These are phyloP conservation scores for Vicia faba DNA, from an alignment of 306 rosid genomes.

Conservation along the genomic window DNA sequence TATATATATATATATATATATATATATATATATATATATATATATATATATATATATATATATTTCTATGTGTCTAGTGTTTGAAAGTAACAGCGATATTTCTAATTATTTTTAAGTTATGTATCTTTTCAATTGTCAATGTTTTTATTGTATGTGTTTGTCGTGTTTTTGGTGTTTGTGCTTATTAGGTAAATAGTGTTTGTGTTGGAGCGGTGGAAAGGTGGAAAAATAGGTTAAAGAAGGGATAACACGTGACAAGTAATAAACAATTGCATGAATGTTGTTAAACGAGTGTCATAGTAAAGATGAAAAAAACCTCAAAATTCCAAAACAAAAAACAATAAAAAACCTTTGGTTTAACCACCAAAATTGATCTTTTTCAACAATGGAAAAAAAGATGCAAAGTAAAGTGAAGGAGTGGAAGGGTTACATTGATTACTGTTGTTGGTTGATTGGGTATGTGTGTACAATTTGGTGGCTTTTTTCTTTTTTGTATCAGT, in stretches of 20 bases:
- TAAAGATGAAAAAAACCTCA: neutral
- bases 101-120: too few relatives aligned
- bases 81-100: too few relatives aligned
- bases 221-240: constrained; percentile 5
- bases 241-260: constrained; percentile 12
- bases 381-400: constrained; percentile 31
- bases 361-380: neutral
- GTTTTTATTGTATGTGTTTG: too few relatives aligned
- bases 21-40: too few relatives aligned
- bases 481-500: constrained; percentile 50
- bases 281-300: constrained; percentile 39
- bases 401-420: constrained; percentile 45
- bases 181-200: neutral
- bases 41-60: too few relatives aligned
- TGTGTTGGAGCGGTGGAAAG: constrained; percentile 15
- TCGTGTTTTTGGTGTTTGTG: too few relatives aligned
- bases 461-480: constrained; percentile 72
- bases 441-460: constrained; percentile 68
- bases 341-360: neutral
- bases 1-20: too few relatives aligned
- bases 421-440: constrained; percentile 51
- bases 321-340: neutral
- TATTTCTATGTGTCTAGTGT: too few relatives aligned
- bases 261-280: constrained; percentile 30
- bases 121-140: too few relatives aligned